Evolutionary conservation across 2,329 filamentous ascomycete species (phyloP).

Genomic region (Sporothrix humicola): DNA sequence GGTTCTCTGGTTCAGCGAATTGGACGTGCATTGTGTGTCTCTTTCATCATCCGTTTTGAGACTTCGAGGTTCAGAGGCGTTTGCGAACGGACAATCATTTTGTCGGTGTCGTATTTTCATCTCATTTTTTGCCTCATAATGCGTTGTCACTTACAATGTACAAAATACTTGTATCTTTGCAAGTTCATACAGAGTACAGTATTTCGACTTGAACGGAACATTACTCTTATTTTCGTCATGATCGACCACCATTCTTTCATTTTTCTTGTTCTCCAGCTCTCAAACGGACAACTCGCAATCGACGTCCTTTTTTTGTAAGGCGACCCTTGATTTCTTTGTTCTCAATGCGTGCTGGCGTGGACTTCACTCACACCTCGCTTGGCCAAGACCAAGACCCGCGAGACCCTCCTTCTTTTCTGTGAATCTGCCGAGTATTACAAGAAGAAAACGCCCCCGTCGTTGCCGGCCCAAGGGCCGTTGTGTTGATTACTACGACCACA

Average conservation of each 20-base stretch:
- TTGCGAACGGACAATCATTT: too few species aligned
- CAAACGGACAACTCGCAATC: neutral
- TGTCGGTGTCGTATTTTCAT: neutral
- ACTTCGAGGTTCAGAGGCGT: neutral
- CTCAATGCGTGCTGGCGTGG: neutral
- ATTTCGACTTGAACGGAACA: too few species aligned
- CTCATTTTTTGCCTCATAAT: conserved; percentile 17
- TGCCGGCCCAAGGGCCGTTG: neutral
- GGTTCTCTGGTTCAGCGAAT: neutral
- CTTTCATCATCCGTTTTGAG: neutral
- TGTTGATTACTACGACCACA: conserved; percentile 1
- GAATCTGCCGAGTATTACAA: too few species aligned
- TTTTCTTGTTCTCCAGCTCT: neutral
- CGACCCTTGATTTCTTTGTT: conserved; percentile 21
- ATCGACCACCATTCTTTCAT: neutral
- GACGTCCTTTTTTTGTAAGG: neutral
- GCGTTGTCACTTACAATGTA: neutral
- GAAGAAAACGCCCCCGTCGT: neutral
- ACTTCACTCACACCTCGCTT: conserved; percentile 13
- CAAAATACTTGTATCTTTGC: too few species aligned
- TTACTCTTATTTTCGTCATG: neutral
- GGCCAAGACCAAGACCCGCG: neutral
- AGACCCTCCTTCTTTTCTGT: neutral
- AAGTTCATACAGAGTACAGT: too few species aligned
- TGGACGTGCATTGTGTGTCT: neutral